These are phyloP conservation scores for Durio zibethinus DNA, from an alignment of 345 rosid genomes.

Conservation along the genomic window DNA sequence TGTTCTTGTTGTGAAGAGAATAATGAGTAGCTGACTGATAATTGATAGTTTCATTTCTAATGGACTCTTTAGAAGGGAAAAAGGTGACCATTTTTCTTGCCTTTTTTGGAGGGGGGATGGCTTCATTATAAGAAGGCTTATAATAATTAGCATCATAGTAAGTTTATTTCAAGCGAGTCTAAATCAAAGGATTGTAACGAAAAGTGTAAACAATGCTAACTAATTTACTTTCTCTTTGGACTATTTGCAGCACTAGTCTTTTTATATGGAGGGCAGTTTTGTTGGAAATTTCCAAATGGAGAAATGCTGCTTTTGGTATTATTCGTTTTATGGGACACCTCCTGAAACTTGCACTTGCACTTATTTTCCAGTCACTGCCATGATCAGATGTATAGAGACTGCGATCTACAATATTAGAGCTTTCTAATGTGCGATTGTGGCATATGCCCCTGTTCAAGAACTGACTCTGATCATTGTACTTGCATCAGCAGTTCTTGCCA, in stretches of 20 bases:
- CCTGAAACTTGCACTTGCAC: slow-evolving; percentile 58
- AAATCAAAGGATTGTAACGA: not conserved
- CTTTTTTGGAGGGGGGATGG: not conserved
- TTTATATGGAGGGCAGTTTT: slow-evolving; percentile 88
- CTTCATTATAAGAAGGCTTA: not conserved
- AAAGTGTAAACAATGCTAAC: not conserved
- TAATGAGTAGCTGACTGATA: not conserved
- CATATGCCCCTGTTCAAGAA: slow-evolving; percentile 66
- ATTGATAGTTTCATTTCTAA: not conserved
- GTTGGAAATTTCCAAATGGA: slow-evolving; percentile 77
- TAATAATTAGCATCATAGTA: not conserved
- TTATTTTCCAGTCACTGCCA: slow-evolving; percentile 57
- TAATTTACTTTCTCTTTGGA: not conserved
- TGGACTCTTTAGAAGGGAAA: not conserved
- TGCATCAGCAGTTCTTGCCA: slow-evolving; percentile 69
- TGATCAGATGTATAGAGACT: slow-evolving; percentile 52
- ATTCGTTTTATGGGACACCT: slow-evolving; percentile 54
- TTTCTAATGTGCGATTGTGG: slow-evolving; percentile 69
- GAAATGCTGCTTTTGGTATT: slow-evolving; percentile 38
- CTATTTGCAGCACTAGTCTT: slow-evolving; percentile 53
- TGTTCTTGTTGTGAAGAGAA: not conserved
- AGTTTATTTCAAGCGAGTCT: not conserved
- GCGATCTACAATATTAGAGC: slow-evolving; percentile 48
- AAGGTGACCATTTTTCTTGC: not conserved
- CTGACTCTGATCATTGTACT: slow-evolving; percentile 55